A percentile compares a stretch with the other conserved stretches of the same genome.
Conservation (phyloP, 1,139 yeast genomes). For the Yamadazyma oceani region DNA sequence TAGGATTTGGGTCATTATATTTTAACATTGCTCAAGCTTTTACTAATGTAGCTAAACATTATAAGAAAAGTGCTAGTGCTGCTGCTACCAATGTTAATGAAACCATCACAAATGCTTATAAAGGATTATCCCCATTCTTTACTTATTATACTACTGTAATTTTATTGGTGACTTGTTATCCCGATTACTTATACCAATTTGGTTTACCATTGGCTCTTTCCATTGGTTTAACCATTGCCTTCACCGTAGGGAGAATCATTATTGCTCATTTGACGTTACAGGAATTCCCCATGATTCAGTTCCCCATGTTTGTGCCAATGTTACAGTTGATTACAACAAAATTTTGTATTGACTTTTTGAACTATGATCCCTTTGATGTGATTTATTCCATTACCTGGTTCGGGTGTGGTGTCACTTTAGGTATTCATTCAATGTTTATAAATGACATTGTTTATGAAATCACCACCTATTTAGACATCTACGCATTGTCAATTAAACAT, state of each 20-base stretch:
- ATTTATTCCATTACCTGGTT: conserved; percentile 59
- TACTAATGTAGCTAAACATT: conserved; percentile 61
- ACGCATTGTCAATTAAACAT: conserved; percentile 82
- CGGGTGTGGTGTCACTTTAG: conserved; percentile 74
- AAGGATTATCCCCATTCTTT: conserved; percentile 72
- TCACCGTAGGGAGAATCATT: conserved; percentile 86
- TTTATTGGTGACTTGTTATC: conserved; percentile 44
- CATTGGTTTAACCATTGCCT: conserved; percentile 76
- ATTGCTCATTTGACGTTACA: conserved; percentile 84
- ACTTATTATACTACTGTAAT: conserved; percentile 59
- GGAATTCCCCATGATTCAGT: conserved; percentile 68
- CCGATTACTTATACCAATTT: conserved; percentile 49
- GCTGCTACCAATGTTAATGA: conserved; percentile 21
- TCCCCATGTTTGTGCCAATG: conserved; percentile 68
- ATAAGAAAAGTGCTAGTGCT: conserved; percentile 27
- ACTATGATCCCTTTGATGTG: conserved; percentile 38
- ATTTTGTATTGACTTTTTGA: conserved; percentile 38
- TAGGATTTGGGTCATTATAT: conserved; percentile 57
- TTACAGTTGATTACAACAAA: conserved; percentile 49
- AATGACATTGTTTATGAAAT: conserved; percentile 82
- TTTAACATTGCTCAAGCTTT: conserved; percentile 77
- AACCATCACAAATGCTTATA: conserved; percentile 47
- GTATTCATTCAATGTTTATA: conserved; percentile 77
- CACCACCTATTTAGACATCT: conserved; percentile 79
- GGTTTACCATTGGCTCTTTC: conserved; percentile 64